These are phyloP conservation scores for Debaryomyces prosopidis DNA, from an alignment of 805 yeast species.

Conservation along the genomic window DNA sequence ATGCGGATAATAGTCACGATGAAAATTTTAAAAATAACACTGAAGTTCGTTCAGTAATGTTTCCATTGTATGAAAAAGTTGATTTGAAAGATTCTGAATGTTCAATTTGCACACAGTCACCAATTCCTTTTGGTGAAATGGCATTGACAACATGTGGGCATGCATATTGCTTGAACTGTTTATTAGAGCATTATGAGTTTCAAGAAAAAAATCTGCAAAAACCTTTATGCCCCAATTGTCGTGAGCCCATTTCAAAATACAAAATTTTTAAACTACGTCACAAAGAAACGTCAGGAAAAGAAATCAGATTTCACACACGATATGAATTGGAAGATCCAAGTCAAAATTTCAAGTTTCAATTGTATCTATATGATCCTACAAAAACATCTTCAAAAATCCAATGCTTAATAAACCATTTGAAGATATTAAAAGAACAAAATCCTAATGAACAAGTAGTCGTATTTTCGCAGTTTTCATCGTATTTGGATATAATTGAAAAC, in stretches of 20 bases:
- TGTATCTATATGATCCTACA: slow-evolving; percentile 48
- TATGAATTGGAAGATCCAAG: slow-evolving; percentile 21
- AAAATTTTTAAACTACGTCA: slow-evolving; percentile 46
- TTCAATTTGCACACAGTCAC: slow-evolving; percentile 76
- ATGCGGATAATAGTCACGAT: slow-evolving; percentile 10
- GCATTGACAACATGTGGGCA: slow-evolving; percentile 81
- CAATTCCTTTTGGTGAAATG: slow-evolving; percentile 53
- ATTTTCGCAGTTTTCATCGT: slow-evolving; percentile 87
- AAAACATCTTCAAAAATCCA: slow-evolving; percentile 70
- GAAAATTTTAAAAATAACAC: slow-evolving; percentile 17
- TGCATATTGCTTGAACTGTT: slow-evolving; percentile 70
- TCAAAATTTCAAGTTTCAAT: slow-evolving; percentile 26
- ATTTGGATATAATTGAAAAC: slow-evolving; percentile 68
- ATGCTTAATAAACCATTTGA: slow-evolving; percentile 63
- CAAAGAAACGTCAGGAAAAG: slow-evolving; percentile 22
- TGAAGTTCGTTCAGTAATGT: slow-evolving; percentile 26
- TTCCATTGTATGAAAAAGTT: slow-evolving; percentile 27
- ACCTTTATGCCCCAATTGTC: slow-evolving; percentile 76
- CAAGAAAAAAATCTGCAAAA: slow-evolving; percentile 49
- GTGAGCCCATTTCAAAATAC: slow-evolving; percentile 52
- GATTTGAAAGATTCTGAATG: slow-evolving; percentile 61
- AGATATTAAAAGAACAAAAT: slow-evolving; percentile 50
- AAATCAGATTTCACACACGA: slow-evolving; percentile 29
- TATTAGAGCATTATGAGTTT: slow-evolving; percentile 72
- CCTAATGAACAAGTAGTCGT: slow-evolving; percentile 78